These are phyloP conservation scores for Syzygium syzygioides DNA, from an alignment of 441 rosid species.

Conservation along the genomic window DNA sequence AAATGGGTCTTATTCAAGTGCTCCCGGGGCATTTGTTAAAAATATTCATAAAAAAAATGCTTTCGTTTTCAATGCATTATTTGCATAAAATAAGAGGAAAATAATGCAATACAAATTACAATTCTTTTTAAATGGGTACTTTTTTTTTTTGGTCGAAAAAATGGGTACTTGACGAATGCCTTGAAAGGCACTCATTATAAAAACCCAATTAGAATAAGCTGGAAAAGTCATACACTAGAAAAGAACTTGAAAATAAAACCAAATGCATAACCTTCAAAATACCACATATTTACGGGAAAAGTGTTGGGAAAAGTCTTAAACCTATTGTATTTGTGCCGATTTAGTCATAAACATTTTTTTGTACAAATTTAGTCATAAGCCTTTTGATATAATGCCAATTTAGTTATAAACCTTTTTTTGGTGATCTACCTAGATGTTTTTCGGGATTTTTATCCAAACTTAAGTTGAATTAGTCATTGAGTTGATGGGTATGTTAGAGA, in stretches of 20 bases:
- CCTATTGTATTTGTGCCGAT: too few species aligned
- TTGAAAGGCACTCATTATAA: not conserved
- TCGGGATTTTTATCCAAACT: not conserved
- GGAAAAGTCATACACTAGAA: not conserved
- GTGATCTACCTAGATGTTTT: not conserved
- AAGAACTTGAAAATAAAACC: not conserved
- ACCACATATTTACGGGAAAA: not conserved
- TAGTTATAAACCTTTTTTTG: too few species aligned
- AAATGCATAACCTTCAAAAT: not conserved
- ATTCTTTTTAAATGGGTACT: not conserved
- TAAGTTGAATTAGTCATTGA: not conserved
- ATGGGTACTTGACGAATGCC: not conserved
- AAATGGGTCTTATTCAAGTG: not conserved
- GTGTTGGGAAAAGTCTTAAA: too few species aligned
- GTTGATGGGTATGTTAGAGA: not conserved
- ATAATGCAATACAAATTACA: not conserved
- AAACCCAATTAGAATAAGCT: not conserved
- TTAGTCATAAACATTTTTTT: too few species aligned
- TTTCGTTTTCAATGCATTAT: not conserved
- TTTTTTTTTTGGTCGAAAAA: not conserved
- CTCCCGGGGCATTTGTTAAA: not conserved
- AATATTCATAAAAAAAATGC: not conserved
- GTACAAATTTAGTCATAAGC: too few species aligned
- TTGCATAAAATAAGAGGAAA: not conserved
- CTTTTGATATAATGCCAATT: too few species aligned